Base-by-base conservation (phyloP, 2,329 filamentous ascomycete genomes). In the Penicillium sp. region DNA sequence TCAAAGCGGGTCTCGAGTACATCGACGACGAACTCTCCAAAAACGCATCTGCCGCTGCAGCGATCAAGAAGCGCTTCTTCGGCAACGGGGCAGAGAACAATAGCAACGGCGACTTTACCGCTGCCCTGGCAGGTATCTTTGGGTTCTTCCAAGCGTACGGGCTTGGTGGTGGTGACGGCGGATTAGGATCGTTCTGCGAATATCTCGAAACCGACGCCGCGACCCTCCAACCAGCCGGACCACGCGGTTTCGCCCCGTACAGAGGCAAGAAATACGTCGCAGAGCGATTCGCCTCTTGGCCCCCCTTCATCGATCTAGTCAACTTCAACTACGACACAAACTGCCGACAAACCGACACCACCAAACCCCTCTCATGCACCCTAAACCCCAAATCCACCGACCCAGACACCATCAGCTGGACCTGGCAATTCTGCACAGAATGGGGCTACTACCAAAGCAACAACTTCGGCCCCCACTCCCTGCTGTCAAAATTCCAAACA, bases 391-490 rank as follows among this genome's bases (percentile, higher is more conserved):
- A 62, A 4, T 71, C 76, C 47, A 67, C 68, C 1, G 75, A 80
- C 7, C 75, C 81, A 0, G 65, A 75, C 8, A 66, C 61, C 1
- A 81, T 84, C 62, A 71, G 73, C 54, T 84, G 82, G 82, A 79
- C 73, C 0, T 85, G 82, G 81, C 82, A 85, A 66, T 82, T 81
- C 68, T 86, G 84, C 70, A 82, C 79, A 2, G 78, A 85, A 68
- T 84, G 80, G 79, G 84, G 83, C 10, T 85, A 76, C 70, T 82
- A 80, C 68, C 81, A 83, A 68, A 76, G 76, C 56, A 78, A 80
- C 37, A 85, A 85, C 65, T 69, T 80, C 1, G 82, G 82, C n/a
- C 68, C 74, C 19, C 77, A 81, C 59, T 78, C 82, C 38, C 71
- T 86, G 9, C 72, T 83, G 28, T 83, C 81, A 17, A 78, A 75